These are phyloP conservation scores for Penicillium sp. DNA, from an alignment of 2,329 filamentous ascomycete species.

Conservation along the genomic window DNA sequence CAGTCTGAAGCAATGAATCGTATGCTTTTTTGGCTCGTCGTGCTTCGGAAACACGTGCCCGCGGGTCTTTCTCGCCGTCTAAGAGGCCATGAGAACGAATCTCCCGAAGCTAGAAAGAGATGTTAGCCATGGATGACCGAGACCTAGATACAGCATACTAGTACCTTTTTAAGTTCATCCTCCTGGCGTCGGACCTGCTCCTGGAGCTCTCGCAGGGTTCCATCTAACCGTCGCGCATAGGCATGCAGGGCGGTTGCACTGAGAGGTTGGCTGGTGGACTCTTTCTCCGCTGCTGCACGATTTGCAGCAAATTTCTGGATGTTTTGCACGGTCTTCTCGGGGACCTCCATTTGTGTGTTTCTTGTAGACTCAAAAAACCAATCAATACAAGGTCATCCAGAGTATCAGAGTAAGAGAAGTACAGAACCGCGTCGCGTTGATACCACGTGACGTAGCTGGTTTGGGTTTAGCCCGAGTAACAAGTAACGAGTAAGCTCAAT, in stretches of 20 bases:
- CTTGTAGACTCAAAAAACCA: background rate
- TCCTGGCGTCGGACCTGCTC: conserved; percentile 51
- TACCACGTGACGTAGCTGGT: conserved; percentile 13
- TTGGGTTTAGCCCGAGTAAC: conserved; percentile 19
- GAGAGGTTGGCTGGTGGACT: conserved; percentile 30
- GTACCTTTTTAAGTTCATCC: conserved; percentile 48
- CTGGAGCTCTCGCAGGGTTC: conserved; percentile 68
- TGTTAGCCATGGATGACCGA: background rate
- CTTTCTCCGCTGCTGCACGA: conserved; percentile 36
- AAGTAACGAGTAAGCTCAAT: conserved; percentile 2
- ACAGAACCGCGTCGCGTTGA: conserved; percentile 12
- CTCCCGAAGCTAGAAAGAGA: conserved; percentile 32
- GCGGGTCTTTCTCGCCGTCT: conserved; percentile 29
- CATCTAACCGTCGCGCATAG: conserved; percentile 54
- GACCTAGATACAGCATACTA: background rate
- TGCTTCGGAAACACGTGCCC: conserved; percentile 47
- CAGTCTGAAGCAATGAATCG: conserved; percentile 59
- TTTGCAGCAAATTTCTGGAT: conserved; percentile 37
- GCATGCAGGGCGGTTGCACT: conserved; percentile 30
- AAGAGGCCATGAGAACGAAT: conserved; percentile 32
- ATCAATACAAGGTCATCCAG: background rate
- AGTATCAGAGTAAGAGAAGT: background rate
- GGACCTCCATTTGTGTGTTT: conserved; percentile 28
- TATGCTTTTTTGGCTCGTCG: conserved; percentile 65
- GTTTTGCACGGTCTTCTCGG: conserved; percentile 34